Percentiles rank a stretch among this genome's conserved stretches.
Evolutionary conservation across 768 basidiomycete species (phyloP).

Genomic region (Neoboletus subvelutipes): DNA sequence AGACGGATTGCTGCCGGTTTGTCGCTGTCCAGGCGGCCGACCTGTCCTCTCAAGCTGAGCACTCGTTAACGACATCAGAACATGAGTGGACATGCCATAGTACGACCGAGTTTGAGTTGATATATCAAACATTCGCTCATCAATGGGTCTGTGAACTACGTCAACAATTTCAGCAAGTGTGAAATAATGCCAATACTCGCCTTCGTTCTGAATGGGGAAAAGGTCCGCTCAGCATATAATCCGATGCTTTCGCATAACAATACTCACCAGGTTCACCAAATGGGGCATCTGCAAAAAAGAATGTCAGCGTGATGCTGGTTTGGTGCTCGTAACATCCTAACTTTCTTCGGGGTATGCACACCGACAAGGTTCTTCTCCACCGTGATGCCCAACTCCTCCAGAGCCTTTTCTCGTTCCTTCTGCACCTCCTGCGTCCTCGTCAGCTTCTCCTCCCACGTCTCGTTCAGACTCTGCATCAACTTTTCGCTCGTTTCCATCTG

Average conservation of each 20-base stretch:
- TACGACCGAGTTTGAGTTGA: conserved; percentile 84
- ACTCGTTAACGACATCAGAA: conserved; percentile 1
- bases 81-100: conserved; percentile 50
- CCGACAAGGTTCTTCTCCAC: conserved; percentile 96
- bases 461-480: conserved; percentile 88
- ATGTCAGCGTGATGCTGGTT: conserved; percentile 11
- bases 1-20: conserved; percentile 85
- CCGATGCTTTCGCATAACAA: conserved; percentile 9
- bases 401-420: conserved; percentile 94
- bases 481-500: conserved; percentile 96
- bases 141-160: conserved; percentile 65
- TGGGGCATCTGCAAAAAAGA: conserved; percentile 74
- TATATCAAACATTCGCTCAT: conserved; percentile 97
- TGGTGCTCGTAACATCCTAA: conserved; percentile 22
- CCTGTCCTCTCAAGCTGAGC: conserved; percentile 42
- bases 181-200: conserved; percentile 35
- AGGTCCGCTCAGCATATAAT: conserved; percentile 14
- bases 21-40: conserved; percentile 84
- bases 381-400: conserved; percentile 96
- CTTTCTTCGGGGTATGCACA: conserved; percentile 97
- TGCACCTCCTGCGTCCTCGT: conserved; percentile 90
- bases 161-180: conserved; percentile 7
- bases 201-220: conserved; percentile 59
- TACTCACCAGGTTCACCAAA: conserved; percentile 85
- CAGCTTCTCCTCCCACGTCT: conserved; percentile 97